Conservation (phyloP, 169 alveolate species). For the Plasmodium malariae region DNA sequence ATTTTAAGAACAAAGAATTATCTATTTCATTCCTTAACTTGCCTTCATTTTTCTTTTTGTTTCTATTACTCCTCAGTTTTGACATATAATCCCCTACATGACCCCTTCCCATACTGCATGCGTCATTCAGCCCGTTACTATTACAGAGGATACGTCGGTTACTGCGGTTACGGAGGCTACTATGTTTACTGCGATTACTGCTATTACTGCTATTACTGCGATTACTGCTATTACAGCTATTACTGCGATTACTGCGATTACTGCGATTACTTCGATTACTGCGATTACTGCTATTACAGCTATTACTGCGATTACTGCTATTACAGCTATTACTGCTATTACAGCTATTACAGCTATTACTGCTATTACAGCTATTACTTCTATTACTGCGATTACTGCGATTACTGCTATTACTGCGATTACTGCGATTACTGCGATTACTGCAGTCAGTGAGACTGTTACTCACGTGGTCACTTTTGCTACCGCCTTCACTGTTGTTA, state of each 20-base stretch:
- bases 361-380: not conserved
- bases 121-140: not conserved
- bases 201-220: not conserved
- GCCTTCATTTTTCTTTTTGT: not conserved
- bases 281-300: not conserved
- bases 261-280: not conserved
- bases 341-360: not conserved
- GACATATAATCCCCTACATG: not conserved
- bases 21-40: not conserved
- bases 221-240: not conserved
- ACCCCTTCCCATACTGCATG: not conserved
- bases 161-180: not conserved
- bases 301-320: not conserved
- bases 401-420: not conserved
- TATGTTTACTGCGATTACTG: not conserved
- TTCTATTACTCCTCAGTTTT: not conserved
- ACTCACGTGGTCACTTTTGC: not conserved
- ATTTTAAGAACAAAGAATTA: conserved; percentile 2
- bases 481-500: not conserved
- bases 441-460: no score
- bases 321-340: not conserved
- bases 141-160: not conserved
- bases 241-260: not conserved
- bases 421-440: not conserved
- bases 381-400: not conserved